phyloP scores from a whole-genome alignment of 306 rosid genomes.

The Pyrus pyrifolia region DNA sequence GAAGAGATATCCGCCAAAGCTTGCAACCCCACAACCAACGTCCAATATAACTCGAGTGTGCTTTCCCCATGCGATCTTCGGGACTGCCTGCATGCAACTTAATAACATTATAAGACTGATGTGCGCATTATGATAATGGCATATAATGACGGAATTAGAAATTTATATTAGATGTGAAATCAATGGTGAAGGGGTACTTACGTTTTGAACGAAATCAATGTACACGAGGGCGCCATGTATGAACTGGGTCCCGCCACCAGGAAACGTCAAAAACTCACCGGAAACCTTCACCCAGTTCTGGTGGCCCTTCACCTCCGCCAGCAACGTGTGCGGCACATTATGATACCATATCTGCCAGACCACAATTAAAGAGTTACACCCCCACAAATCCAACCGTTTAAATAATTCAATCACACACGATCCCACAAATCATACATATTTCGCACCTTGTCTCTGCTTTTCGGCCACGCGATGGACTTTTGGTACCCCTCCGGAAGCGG shows the following conservation, averaged over 20 bases:
- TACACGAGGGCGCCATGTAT: conserved; percentile 87
- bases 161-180: too few relatives aligned
- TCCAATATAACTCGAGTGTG: conserved; percentile 68
- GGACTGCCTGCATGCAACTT: conserved; percentile 48
- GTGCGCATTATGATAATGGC: too few relatives aligned
- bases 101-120: background rate
- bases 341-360: conserved; percentile 67
- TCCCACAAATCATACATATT: background rate
- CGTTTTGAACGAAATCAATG: conserved; percentile 78
- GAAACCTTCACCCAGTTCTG: conserved; percentile 90
- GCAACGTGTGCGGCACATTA: conserved; percentile 66
- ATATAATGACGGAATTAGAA: too few relatives aligned
- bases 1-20: conserved; percentile 83
- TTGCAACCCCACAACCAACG: conserved; percentile 95
- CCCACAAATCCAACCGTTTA: background rate
- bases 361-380: background rate
- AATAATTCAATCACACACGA: background rate
- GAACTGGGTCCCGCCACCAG: conserved; percentile 96
- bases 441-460: conserved; percentile 70
- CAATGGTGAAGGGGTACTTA: background rate
- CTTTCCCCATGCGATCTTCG: conserved; percentile 67
- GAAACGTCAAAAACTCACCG: conserved; percentile 85
- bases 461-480: conserved; percentile 57
- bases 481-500: conserved; percentile 55
- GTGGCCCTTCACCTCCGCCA: conserved; percentile 91